Evolutionary conservation across 306 rosid species (phyloP).

Genomic region (Styphnolobium japonicum): DNA sequence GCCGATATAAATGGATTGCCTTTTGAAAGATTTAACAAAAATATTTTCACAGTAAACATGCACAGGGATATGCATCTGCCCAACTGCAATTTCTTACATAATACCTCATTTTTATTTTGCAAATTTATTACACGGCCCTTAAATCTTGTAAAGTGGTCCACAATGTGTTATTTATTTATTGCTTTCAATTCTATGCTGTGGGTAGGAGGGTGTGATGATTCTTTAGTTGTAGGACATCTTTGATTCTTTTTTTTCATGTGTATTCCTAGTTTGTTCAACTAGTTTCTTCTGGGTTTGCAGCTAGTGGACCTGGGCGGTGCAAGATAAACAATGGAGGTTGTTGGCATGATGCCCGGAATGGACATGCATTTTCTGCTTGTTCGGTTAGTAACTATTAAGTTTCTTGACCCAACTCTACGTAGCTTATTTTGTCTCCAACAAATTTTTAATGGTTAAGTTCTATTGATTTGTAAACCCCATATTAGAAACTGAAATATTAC

Average conservation of each 20-base stretch:
- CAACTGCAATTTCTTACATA: too few relatives aligned
- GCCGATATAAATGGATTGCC: too few relatives aligned
- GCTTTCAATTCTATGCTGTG: conserved; percentile 12
- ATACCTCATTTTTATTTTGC: too few relatives aligned
- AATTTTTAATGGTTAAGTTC: not conserved
- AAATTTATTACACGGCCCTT: too few relatives aligned
- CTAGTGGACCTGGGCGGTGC: conserved; percentile 87
- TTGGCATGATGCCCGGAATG: conserved; percentile 76
- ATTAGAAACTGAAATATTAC: conserved; percentile 6
- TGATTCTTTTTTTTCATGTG: not conserved
- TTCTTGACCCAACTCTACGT: not conserved
- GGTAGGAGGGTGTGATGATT: not conserved
- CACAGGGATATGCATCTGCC: too few relatives aligned
- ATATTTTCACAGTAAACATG: too few relatives aligned
- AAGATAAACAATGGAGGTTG: conserved; percentile 91
- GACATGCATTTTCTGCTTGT: conserved; percentile 83
- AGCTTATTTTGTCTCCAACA: not conserved
- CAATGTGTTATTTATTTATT: too few relatives aligned
- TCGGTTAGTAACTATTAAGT: conserved; percentile 43
- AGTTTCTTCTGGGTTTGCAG: conserved; percentile 50
- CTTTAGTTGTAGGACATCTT: not conserved
- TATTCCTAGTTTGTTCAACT: conserved; percentile 6
- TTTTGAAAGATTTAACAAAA: too few relatives aligned
- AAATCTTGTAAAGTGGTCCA: too few relatives aligned
- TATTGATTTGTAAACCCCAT: not conserved